Percentiles rank a stretch among this genome's conserved stretches.
These are phyloP conservation scores for Endoconidiophora laricicola DNA, from an alignment of 2,329 filamentous ascomycete species.

Conservation along the genomic window DNA sequence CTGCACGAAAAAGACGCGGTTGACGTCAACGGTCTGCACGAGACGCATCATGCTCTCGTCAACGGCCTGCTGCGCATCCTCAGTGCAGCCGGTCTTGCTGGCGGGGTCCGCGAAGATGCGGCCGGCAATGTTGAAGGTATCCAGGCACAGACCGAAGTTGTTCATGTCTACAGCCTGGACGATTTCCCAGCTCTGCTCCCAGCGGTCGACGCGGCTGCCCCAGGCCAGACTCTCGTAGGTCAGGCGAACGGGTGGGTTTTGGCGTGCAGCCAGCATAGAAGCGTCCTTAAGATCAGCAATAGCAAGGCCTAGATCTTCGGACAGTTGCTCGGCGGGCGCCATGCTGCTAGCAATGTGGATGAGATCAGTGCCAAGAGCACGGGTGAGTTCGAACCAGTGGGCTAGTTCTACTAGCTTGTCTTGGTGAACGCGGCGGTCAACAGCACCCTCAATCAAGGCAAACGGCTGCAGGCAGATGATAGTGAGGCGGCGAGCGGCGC, in stretches of 20 bases:
- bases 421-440: constrained; percentile 42
- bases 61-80: constrained; percentile 38
- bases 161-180: constrained; percentile 45
- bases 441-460: constrained; percentile 57
- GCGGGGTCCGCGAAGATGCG: constrained; percentile 55
- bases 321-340: constrained; percentile 31
- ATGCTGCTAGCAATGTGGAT: constrained; percentile 63
- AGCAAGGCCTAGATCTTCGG: constrained; percentile 33
- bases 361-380: constrained; percentile 48
- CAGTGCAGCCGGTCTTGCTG: constrained; percentile 30
- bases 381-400: constrained; percentile 52
- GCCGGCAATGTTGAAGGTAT: constrained; percentile 64
- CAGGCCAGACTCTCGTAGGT: constrained; percentile 60
- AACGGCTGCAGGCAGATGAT: constrained; percentile 63
- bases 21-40: constrained; percentile 36
- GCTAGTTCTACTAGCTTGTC: constrained; percentile 44
- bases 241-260: constrained; percentile 43
- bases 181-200: constrained; percentile 57
- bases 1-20: constrained; percentile 60
- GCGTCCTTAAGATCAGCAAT: constrained; percentile 44
- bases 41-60: constrained; percentile 37
- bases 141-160: constrained; percentile 63
- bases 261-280: constrained; percentile 47
- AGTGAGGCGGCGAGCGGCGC: constrained; percentile 33
- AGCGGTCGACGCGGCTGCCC: constrained; percentile 52